Evolutionary conservation across 306 rosid genomes (phyloP), one percentile per base, ranked within the genome.

Genomic region (Prunus mira): DNA sequence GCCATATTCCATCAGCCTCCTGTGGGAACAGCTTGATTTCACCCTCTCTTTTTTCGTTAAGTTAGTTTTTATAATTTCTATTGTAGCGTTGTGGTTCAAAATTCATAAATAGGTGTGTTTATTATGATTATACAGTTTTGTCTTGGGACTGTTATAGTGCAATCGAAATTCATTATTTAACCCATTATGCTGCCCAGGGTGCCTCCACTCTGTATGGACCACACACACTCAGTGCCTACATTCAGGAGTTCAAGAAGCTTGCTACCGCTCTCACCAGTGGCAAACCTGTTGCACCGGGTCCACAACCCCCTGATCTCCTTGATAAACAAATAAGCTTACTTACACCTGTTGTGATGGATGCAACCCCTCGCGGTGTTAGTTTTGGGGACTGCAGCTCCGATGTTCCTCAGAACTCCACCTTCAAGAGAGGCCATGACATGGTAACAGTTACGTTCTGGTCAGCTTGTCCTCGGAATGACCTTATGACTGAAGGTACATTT

Each of bases 181-280:
- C 66, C 25, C 58, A 12, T n/a, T 19, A 20, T 77, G 78, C 65
- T 77, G 73, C 34, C 69, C 82, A 94, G 98, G 97, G 96, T 46
- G 98, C 95, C 70, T 94, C 98, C 45, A 90, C 98, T 3, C 81
- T 94, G 73, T 94, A 84, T 56, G 98, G 98, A 30, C 98, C 97
- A 6, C 95, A 94, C 86, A 91, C 97, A 0, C 83, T 94, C 20
- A 87, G 81, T 69, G 97, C 92, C 77, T 94, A 94, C 79, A 90
- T 91, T 81, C 97, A 94, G 43, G 98, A 94, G 86, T 94, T 94
- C 78, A 82, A 85, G 84, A 94, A 90, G 86, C 98, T 94, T 32
- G 96, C 96, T 12, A 72, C 47, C 34, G 89, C 95, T 58, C 90
- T 94, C 32, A 41, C 79, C 43, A 72, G 66, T 3, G 67, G 77